Evolutionary conservation across 352 stramenopile species (phyloP), one percentile per base, ranked within the genome.

Genomic region (Pythium periplocum): DNA sequence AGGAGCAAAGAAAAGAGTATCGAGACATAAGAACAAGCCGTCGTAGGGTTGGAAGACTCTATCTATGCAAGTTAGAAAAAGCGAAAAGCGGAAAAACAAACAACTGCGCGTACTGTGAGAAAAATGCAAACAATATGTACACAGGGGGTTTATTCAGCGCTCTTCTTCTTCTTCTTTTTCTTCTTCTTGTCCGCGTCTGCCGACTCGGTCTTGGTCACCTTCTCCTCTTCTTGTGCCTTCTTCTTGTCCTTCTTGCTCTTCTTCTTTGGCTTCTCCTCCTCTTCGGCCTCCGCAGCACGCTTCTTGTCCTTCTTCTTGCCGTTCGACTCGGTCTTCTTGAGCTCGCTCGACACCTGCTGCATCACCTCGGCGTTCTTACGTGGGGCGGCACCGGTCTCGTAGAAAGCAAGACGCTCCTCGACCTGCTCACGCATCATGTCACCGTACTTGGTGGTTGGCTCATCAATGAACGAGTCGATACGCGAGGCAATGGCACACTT

Each of bases 291-390:
- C 3, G 56, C 78, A 12, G 82, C 70, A 35, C 82, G 80, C 73
- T 89, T 96, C 75, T 91, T 93, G 48, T 82, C 70, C 66, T 79
- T 86, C 62, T 93, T 86, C 68, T 78, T 90, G 53, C 63, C 76
- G 71, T 34, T 54, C 45, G 36, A 53, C 49, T 63, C 66, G 8
- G 42, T 64, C 50, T 76, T 68, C 77, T 92, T 91, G 4, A 98
- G 76, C 66, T 97, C 73, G 12, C 87, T 75, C 54, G 88, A 93
- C 31, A 99, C 96, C 62, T 98, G 87, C 58, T 86, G 72, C 97
- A 99, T 99, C 33, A 99, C 97, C 72, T 99, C 97, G 42, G 99
- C 82, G 69, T 99, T 99, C 77, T 99, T 98, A 61, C 96, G 82
- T 35, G 97, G 97, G 30, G 97, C 93, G 26, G 93, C 92, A 47